These are phyloP conservation scores for Bryum argenteum DNA, from an alignment of 225 moss, liverwort and hornwort species.

Conservation along the genomic window DNA sequence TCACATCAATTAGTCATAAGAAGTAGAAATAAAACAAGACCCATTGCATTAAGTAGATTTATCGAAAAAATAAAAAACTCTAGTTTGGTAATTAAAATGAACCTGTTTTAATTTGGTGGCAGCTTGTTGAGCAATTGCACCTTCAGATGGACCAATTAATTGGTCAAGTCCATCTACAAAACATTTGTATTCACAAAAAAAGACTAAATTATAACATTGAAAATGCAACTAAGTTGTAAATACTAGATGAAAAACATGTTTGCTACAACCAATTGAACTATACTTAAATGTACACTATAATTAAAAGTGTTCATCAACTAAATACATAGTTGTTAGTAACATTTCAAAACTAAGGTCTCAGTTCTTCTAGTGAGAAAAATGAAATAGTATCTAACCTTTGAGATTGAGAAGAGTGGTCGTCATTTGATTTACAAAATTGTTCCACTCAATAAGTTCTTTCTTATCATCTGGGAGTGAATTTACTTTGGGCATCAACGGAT, in stretches of 20 bases:
- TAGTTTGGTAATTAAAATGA: neutral
- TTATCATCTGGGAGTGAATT: slow-evolving; percentile 30
- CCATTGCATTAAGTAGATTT: neutral
- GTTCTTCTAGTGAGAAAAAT: too few species aligned
- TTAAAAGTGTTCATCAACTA: too few species aligned
- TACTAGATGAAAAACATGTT: too few species aligned
- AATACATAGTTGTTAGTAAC: too few species aligned
- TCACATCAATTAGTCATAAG: too few species aligned
- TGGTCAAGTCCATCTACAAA: slow-evolving; percentile 45
- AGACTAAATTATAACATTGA: neutral
- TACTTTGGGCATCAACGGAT: slow-evolving; percentile 18
- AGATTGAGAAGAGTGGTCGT: slow-evolving; percentile 54
- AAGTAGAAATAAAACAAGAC: too few species aligned
- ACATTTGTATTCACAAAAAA: neutral
- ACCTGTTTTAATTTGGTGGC: slow-evolving; percentile 43
- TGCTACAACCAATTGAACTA: too few species aligned
- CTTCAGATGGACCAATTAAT: slow-evolving; percentile 38
- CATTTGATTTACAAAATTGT: slow-evolving; percentile 58
- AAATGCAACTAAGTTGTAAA: too few species aligned
- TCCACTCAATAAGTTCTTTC: slow-evolving; percentile 46
- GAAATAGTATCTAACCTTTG: slow-evolving; percentile 28
- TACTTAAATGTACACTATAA: too few species aligned
- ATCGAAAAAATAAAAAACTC: neutral
- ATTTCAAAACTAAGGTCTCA: too few species aligned
- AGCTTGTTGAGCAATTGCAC: slow-evolving; percentile 32